Conservation (phyloP, 2,329 filamentous ascomycete species). For the Tothia fuscella region DNA sequence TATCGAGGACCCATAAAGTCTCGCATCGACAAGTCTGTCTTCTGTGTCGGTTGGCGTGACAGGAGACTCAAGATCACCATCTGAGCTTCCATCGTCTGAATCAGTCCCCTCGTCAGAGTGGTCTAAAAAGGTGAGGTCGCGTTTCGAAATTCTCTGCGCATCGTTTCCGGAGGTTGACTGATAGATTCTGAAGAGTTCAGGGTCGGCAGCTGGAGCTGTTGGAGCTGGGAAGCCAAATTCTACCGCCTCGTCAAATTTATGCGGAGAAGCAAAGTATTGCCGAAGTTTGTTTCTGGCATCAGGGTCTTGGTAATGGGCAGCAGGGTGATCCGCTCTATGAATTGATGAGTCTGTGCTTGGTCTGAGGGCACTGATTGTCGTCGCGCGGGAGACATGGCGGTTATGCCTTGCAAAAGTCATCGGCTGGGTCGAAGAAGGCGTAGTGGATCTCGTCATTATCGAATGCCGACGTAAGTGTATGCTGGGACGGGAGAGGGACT, state of each 20-base stretch:
- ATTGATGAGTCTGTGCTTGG: conserved; percentile 9
- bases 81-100: conserved; percentile 17
- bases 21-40: background rate
- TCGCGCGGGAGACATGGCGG: conserved; percentile 6
- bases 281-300: conserved; percentile 78
- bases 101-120: conserved; percentile 21
- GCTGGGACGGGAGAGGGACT: too few species aligned
- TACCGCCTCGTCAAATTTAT: conserved; percentile 91
- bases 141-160: conserved; percentile 45
- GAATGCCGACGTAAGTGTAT: too few species aligned
- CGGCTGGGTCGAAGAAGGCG: too few species aligned
- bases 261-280: conserved; percentile 74
- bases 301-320: conserved; percentile 69
- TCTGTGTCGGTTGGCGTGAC: conserved; percentile 24
- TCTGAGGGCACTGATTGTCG: background rate
- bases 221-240: conserved; percentile 78
- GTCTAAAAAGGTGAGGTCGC: conserved; percentile 39
- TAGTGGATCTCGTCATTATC: too few species aligned
- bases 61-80: conserved; percentile 19
- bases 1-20: conserved; percentile 7
- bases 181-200: conserved; percentile 13
- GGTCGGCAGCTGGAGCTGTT: conserved; percentile 15
- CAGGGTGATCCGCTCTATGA: conserved; percentile 9
- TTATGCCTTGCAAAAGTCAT: too few species aligned
- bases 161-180: conserved; percentile 34